These are phyloP conservation scores for Eucalyptus albens DNA, from an alignment of 345 rosid species.

Conservation along the genomic window DNA sequence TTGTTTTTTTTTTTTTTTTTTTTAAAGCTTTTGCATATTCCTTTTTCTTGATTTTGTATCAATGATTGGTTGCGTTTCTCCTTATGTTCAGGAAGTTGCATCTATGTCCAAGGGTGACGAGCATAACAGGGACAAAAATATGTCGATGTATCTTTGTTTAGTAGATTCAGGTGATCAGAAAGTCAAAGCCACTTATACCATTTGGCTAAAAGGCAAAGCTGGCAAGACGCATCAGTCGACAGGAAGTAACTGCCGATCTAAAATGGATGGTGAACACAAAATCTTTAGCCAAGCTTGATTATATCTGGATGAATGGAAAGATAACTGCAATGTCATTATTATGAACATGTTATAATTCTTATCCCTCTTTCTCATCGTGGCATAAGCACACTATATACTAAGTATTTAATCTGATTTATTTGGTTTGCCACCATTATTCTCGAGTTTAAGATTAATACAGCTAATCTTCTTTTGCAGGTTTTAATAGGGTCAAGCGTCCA, in stretches of 20 bases:
- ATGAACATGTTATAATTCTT: not conserved
- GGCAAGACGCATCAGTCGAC: not conserved
- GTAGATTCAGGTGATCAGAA: not conserved
- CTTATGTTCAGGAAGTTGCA: not conserved
- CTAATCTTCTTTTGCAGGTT: not conserved
- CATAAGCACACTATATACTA: not conserved
- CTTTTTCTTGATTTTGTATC: not conserved
- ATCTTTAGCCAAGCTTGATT: not conserved
- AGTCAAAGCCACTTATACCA: not conserved
- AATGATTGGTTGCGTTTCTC: not conserved
- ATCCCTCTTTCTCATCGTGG: not conserved
- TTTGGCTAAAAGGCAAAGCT: not conserved
- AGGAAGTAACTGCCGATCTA: not conserved
- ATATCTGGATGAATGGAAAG: not conserved
- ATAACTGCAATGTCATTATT: not conserved
- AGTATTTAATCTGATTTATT: not conserved
- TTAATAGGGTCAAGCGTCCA: not conserved
- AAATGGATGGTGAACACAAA: not conserved
- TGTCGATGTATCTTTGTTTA: not conserved
- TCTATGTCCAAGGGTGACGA: not conserved
- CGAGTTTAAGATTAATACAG: not conserved
- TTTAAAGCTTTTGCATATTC: not conserved
- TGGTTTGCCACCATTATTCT: not conserved
- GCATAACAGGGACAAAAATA: not conserved
- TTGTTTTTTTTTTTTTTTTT: no score